phyloP scores from a whole-genome alignment of 768 basidiomycete species.

The Amanita subjunquillea region DNA sequence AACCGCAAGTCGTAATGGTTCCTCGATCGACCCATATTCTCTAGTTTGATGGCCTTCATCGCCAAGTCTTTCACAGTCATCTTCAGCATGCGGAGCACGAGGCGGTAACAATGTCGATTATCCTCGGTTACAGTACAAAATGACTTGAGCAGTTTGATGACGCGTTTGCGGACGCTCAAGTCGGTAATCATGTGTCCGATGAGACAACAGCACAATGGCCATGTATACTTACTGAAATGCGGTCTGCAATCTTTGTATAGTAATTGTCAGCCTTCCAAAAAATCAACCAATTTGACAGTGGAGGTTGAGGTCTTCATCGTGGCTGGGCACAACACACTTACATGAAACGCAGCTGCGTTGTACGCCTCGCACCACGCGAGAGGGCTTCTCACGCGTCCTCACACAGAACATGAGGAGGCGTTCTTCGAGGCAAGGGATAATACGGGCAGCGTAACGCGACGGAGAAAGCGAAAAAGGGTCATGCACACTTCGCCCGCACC shows the following conservation, averaged over 20 bases:
- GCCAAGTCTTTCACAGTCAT: slow-evolving; percentile 95
- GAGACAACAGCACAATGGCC: background rate
- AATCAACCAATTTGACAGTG: no score
- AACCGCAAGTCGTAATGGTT: no score
- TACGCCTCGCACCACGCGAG: no score
- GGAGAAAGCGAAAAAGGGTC: no score
- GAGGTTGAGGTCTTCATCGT: slow-evolving; percentile 32
- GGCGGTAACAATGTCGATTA: slow-evolving; percentile 69
- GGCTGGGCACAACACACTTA: slow-evolving; percentile 5
- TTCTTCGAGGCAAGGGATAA: no score
- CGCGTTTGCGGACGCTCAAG: slow-evolving; percentile 86
- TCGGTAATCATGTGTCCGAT: slow-evolving; percentile 71
- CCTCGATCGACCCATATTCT: no score
- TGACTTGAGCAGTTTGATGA: slow-evolving; percentile 86
- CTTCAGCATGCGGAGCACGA: slow-evolving; percentile 84
- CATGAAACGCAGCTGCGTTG: no score
- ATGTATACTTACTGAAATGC: slow-evolving; percentile 63
- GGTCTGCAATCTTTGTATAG: slow-evolving; percentile 78
- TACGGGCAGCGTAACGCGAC: no score
- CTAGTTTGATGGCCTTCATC: slow-evolving; percentile 63
- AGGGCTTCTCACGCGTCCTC: no score
- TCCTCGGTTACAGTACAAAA: slow-evolving; percentile 65
- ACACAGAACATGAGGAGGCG: no score
- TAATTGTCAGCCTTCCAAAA: slow-evolving; percentile 71
- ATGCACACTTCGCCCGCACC: no score